Base-by-base conservation (phyloP, 345 rosid species). In the Syzygium jambos region DNA sequence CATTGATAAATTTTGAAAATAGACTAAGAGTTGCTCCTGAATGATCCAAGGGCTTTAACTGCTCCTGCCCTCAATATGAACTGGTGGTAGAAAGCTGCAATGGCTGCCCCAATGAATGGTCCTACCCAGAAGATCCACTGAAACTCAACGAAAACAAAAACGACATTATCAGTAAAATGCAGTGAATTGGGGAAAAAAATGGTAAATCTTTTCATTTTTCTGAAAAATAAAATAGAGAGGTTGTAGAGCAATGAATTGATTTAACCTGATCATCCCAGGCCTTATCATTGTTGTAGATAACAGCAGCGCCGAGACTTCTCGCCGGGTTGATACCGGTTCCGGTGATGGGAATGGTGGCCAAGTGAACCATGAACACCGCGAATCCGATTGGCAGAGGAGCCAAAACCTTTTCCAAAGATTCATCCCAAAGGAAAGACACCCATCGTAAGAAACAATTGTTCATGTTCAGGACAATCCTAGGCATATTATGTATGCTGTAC, bases 121-220 rank as follows among this genome's bases (percentile, higher is more conserved):
- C 91, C 89, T 9, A 88, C 91, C 91, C 91, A 90, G 84, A 90
- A 90, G 23, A 90, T 86, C 91, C 91, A 90, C 91, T 90, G 88
- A 43, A 83, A 86, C 46, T 7, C 30, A 52, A 22, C 14, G 51
- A 21, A 17, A 46, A 16, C 52, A 83, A 17, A 85, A 29, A 10
- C 25, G 23, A 38, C 29, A 22, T 38, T 11, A 38, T 73, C 80
- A 19, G 49, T 13, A 38, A 73, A 38, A 25, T 38, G 25, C 19
- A 38, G 49, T 9, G 80, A 73, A 38, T 73, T 13, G 49, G 80
- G 46, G 13, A 6, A 1, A 0, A 2, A 19, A 61, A 1, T n/a
- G n/a, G 73, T 61, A n/a, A 30, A n/a, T 57, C 38, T 61, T 61
- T n/a, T 59, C 14, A 13, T n/a, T 9, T 6, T n/a, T n/a, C 9